Evolutionary conservation across 164 flowering plant species (phyloP).

Genomic region (Magnolia sinica): DNA sequence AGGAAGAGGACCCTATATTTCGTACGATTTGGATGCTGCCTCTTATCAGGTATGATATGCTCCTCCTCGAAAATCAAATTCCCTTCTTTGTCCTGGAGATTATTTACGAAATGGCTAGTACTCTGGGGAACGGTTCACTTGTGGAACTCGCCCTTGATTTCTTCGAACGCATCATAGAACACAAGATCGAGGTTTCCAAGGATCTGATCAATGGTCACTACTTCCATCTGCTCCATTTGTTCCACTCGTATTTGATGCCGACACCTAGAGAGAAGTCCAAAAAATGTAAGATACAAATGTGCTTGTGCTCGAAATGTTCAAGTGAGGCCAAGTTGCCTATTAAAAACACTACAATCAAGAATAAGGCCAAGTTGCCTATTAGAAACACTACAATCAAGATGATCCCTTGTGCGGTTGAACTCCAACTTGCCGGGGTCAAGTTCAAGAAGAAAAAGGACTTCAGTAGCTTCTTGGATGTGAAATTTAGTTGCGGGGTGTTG

Average conservation of each 20-base stretch:
- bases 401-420: constrained; percentile 1
- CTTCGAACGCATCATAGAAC: not conserved
- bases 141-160: constrained; percentile 3
- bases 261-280: not conserved
- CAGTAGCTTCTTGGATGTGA: not conserved
- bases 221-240: constrained; percentile 8
- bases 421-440: not conserved
- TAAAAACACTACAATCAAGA: not conserved
- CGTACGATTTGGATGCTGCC: too few relatives aligned
- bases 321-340: not conserved
- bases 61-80: constrained; percentile 20
- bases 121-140: not conserved
- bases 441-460: not conserved
- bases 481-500: not conserved
- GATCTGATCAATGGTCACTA: not conserved
- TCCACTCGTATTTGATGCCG: not conserved
- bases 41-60: constrained; percentile 2
- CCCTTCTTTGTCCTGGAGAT: constrained; percentile 6
- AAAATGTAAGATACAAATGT: not conserved
- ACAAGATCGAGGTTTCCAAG: too few relatives aligned
- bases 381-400: not conserved
- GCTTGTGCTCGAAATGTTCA: not conserved
- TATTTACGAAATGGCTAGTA: constrained; percentile 6
- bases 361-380: too few relatives aligned
- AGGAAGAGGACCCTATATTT: too few relatives aligned